These are phyloP conservation scores for Leucaena leucocephala DNA, from an alignment of 306 rosid species.

Conservation along the genomic window DNA sequence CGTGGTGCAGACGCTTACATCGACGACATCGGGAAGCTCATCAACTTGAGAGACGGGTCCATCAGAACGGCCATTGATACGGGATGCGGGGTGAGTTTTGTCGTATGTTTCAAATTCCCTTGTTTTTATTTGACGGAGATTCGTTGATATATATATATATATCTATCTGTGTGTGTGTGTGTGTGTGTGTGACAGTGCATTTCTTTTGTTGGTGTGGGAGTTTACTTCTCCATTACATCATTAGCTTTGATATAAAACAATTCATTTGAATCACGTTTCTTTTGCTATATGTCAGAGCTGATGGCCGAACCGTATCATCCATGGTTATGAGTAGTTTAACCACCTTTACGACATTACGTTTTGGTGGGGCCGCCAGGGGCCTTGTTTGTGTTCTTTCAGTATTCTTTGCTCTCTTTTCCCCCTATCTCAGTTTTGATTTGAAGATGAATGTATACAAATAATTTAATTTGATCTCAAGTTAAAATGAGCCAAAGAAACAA, in stretches of 20 bases:
- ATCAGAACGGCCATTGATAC: conserved; percentile 94
- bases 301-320: too few relatives aligned
- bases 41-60: conserved; percentile 71
- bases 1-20: conserved; percentile 82
- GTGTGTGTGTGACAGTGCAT: neutral
- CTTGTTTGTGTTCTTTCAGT: too few relatives aligned
- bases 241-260: too few relatives aligned
- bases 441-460: neutral
- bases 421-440: too few relatives aligned
- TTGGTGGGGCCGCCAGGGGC: too few relatives aligned
- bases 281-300: too few relatives aligned
- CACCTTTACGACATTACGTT: neutral
- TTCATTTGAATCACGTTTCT: too few relatives aligned
- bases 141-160: too few relatives aligned
- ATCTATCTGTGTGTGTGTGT: too few relatives aligned
- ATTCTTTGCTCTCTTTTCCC: too few relatives aligned
- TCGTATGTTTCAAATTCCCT: neutral
- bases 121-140: neutral
- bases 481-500: neutral
- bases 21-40: conserved; percentile 70
- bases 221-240: neutral
- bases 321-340: neutral
- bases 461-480: too few relatives aligned
- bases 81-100: conserved; percentile 89
- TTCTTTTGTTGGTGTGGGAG: neutral